A percentile compares a stretch with the other conserved stretches of the same genome.
Evolutionary conservation across 257 asterid species (phyloP).

Genomic region (Solanum clarkiae): DNA sequence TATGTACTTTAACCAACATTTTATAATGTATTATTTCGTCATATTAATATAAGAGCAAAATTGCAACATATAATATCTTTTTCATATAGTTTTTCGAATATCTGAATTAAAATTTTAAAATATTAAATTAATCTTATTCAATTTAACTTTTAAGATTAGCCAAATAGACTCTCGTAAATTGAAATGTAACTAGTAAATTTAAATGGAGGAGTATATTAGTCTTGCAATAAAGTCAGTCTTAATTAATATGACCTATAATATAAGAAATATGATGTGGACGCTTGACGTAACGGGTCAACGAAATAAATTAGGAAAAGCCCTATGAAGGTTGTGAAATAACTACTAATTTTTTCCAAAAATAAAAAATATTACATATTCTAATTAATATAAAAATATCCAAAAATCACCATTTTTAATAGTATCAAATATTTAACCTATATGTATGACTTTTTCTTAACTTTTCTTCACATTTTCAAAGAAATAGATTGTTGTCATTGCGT

Average conservation of each 20-base stretch:
- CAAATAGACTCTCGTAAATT: too few species aligned
- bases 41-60: too few species aligned
- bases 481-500: background rate
- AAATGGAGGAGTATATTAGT: background rate
- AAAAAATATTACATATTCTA: background rate
- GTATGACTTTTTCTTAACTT: background rate
- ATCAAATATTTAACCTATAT: background rate
- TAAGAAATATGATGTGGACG: background rate
- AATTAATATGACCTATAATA: background rate
- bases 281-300: background rate
- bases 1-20: too few species aligned
- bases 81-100: too few species aligned
- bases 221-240: background rate
- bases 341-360: background rate
- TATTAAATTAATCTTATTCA: too few species aligned
- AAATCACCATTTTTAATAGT: background rate
- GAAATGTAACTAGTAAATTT: too few species aligned
- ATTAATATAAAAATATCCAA: background rate
- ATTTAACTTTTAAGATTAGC: too few species aligned
- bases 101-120: too few species aligned
- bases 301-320: background rate
- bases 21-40: too few species aligned
- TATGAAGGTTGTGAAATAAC: background rate
- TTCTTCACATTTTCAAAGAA: too few species aligned
- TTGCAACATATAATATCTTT: too few species aligned